Evolutionary conservation across 2,329 filamentous ascomycete species (phyloP).

Genomic region (Diaporthe helianthi): DNA sequence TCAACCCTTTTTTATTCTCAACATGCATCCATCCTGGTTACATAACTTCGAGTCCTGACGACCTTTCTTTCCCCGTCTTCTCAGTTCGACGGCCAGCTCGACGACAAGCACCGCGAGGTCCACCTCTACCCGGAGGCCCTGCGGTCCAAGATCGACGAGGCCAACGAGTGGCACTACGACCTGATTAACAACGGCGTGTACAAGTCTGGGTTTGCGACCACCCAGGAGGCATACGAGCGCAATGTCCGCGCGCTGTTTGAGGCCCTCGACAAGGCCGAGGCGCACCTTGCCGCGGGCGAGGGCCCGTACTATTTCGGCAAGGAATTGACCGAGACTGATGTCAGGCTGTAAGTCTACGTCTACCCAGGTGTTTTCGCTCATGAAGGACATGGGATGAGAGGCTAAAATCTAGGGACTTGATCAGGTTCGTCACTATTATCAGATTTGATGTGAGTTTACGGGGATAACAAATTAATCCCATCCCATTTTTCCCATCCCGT

Average conservation of each 20-base stretch:
- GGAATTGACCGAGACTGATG: conserved; percentile 79
- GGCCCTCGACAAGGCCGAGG: conserved; percentile 78
- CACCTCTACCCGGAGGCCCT: conserved; percentile 73
- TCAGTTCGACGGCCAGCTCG: conserved; percentile 75
- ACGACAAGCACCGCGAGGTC: conserved; percentile 63
- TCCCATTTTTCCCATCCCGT: too few relatives aligned
- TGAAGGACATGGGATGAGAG: too few relatives aligned
- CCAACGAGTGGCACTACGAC: conserved; percentile 83
- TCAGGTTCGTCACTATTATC: conserved; percentile 71
- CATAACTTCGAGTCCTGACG: neutral
- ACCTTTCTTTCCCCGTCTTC: too few relatives aligned
- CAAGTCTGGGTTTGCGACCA: conserved; percentile 84
- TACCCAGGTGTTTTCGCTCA: too few relatives aligned
- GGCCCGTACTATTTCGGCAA: conserved; percentile 80
- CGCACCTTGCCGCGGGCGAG: conserved; percentile 60
- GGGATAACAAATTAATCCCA: neutral
- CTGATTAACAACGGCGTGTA: conserved; percentile 75
- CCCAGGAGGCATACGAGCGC: conserved; percentile 81
- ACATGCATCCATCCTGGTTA: neutral
- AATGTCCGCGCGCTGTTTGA: conserved; percentile 76
- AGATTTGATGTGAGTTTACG: conserved; percentile 66
- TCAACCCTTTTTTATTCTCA: neutral
- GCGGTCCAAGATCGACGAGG: conserved; percentile 73
- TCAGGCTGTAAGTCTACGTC: conserved; percentile 65
- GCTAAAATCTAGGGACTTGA: conserved; percentile 19